phyloP scores from a whole-genome alignment of 805 yeast genomes.

The Hanseniaspora valbyensis region DNA sequence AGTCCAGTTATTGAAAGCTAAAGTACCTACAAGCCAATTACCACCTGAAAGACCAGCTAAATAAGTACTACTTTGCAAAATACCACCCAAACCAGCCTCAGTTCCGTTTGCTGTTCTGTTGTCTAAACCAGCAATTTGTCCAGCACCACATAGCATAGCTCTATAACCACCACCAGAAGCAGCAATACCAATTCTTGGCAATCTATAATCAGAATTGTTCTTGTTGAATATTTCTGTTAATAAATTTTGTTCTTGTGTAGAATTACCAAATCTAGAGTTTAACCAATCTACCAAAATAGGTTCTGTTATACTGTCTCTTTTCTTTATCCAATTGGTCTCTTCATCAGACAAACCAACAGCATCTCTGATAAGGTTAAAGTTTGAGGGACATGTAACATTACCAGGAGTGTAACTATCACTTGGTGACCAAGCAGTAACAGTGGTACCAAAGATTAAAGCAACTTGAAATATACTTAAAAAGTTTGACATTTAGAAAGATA shows the following conservation, averaged over 20 bases:
- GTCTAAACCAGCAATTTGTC: constrained; percentile 68
- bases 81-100: constrained; percentile 55
- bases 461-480: not conserved
- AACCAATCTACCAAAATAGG: constrained; percentile 38
- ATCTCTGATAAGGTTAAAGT: constrained; percentile 34
- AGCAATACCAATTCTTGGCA: constrained; percentile 40
- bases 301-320: constrained; percentile 38
- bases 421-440: constrained; percentile 39
- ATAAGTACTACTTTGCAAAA: constrained; percentile 60
- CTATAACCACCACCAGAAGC: constrained; percentile 82
- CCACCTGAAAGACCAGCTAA: constrained; percentile 77
- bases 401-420: constrained; percentile 54
- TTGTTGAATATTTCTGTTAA: constrained; percentile 1
- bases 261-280: constrained; percentile 30
- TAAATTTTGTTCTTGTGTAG: constrained; percentile 18
- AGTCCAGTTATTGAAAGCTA: constrained; percentile 62
- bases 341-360: constrained; percentile 37
- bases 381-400: constrained; percentile 42
- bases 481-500: too few relatives aligned
- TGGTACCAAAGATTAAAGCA: not conserved
- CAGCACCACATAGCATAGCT: constrained; percentile 80
- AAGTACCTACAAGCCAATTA: constrained; percentile 64
- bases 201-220: constrained; percentile 28
- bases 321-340: constrained; percentile 45
- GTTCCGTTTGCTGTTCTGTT: constrained; percentile 51